phyloP scores from a whole-genome alignment of 2,329 filamentous ascomycete genomes.

The Ophiostoma himal-ulmi region DNA sequence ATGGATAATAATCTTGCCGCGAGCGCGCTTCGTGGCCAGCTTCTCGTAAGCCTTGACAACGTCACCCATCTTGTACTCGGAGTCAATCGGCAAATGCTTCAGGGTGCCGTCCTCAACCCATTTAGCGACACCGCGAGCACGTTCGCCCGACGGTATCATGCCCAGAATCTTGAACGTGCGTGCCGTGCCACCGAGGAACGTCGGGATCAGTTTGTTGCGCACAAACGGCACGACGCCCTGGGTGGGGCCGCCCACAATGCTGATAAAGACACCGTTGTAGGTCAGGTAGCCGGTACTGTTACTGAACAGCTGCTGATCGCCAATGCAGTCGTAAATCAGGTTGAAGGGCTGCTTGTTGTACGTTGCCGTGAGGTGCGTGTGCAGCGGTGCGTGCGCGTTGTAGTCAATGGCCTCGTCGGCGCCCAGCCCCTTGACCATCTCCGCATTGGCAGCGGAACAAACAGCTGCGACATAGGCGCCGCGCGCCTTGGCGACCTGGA shows the following conservation, averaged over 20 bases:
- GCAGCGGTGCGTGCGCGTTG: constrained; percentile 34
- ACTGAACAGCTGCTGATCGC: constrained; percentile 42
- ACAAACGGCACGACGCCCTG: constrained; percentile 32
- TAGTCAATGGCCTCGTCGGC: constrained; percentile 46
- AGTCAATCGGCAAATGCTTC: constrained; percentile 31
- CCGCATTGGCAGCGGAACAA: constrained; percentile 43
- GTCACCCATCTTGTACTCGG: constrained; percentile 32
- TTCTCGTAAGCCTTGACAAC: constrained; percentile 32
- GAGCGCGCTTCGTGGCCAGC: constrained; percentile 31
- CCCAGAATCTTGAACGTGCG: constrained; percentile 32
- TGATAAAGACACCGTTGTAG: constrained; percentile 34
- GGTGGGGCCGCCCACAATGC: constrained; percentile 33
- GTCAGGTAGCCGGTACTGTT: constrained; percentile 38
- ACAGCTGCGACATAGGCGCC: constrained; percentile 42
- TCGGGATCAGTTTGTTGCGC: constrained; percentile 32
- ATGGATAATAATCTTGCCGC: constrained; percentile 34
- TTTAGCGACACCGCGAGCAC: constrained; percentile 29
- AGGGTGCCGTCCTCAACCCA: constrained; percentile 31
- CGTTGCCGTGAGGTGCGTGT: constrained; percentile 32
- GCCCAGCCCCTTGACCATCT: constrained; percentile 42
- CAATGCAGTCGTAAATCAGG: constrained; percentile 46
- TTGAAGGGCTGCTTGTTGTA: constrained; percentile 37
- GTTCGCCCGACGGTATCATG: constrained; percentile 29
- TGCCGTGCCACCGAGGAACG: constrained; percentile 32
- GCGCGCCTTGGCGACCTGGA: constrained; percentile 42